Percentiles rank a stretch among this genome's conserved stretches.
These are phyloP conservation scores for Boletus sp. DNA, from an alignment of 768 basidiomycete genomes.

Conservation along the genomic window DNA sequence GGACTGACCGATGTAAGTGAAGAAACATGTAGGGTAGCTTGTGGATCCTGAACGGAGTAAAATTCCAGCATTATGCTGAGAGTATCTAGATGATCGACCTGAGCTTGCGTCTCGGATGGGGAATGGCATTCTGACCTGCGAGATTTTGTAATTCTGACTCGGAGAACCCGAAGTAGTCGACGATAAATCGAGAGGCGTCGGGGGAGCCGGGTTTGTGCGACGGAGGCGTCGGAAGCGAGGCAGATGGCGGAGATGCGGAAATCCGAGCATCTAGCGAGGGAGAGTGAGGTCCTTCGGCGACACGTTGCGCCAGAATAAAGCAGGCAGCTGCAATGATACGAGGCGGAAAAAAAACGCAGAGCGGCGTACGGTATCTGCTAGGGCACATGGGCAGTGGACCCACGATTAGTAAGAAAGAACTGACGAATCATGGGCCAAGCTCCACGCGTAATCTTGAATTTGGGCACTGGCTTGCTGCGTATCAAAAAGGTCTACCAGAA, in stretches of 20 bases:
- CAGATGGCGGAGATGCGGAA: conserved; percentile 65
- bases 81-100: conserved; percentile 45
- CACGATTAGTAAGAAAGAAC: conserved; percentile 22
- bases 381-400: conserved; percentile 6
- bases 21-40: conserved; percentile 49
- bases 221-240: conserved; percentile 79
- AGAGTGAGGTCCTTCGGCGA: conserved; percentile 70
- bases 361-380: conserved; percentile 71
- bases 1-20: conserved; percentile 50
- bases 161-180: conserved; percentile 65
- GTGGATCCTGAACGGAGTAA: conserved; percentile 61
- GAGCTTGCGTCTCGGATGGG: not conserved
- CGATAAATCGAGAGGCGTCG: conserved; percentile 62
- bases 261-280: conserved; percentile 74
- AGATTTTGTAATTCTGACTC: conserved; percentile 57
- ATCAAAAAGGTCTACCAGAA: conserved; percentile 72
- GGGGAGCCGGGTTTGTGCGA: conserved; percentile 73
- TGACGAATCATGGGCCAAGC: conserved; percentile 85
- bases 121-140: conserved; percentile 47
- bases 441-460: conserved; percentile 80
- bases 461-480: conserved; percentile 44
- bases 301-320: conserved; percentile 71
- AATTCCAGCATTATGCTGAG: conserved; percentile 70
- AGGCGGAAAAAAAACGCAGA: conserved; percentile 70
- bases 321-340: conserved; percentile 75